Percentiles rank a stretch among this genome's conserved stretches.
These are phyloP conservation scores for Saccharomyces hybrid DNA, from an alignment of 1,139 yeast species.

Conservation along the genomic window DNA sequence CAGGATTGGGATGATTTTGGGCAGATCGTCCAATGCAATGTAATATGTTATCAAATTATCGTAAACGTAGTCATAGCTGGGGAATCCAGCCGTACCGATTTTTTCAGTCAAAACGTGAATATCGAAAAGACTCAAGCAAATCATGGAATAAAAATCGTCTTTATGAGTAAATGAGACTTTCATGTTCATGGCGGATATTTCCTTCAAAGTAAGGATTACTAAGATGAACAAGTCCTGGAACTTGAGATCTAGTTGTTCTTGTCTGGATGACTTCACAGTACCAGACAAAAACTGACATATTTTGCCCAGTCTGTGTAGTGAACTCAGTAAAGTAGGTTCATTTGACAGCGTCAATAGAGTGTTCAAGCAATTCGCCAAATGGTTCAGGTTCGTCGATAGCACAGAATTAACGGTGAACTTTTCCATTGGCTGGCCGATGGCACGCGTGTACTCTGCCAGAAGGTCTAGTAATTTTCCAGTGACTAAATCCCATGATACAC, in stretches of 20 bases:
- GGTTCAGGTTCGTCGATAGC: neutral
- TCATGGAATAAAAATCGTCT: conserved; percentile 4
- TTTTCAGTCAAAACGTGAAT: conserved; percentile 24
- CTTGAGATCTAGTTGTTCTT: neutral
- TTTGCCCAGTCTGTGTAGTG: neutral
- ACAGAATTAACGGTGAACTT: neutral
- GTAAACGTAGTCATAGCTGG: conserved; percentile 23
- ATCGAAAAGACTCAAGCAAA: conserved; percentile 14
- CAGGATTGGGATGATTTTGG: neutral
- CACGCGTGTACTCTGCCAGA: neutral
- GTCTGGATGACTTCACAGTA: neutral
- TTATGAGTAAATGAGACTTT: neutral
- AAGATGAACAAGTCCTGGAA: neutral
- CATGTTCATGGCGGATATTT: neutral
- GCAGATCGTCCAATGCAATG: conserved; percentile 2
- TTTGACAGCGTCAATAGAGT: neutral
- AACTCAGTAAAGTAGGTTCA: neutral
- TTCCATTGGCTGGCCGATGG: neutral
- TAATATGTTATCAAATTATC: conserved; percentile 6
- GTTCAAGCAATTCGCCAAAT: neutral
- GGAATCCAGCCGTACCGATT: conserved; percentile 26
- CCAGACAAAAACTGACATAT: neutral
- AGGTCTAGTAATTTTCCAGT: neutral
- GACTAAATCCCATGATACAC: neutral
- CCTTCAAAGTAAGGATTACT: neutral